Evolutionary conservation across 495 filamentous ascomycete species (phyloP), one percentile per base, ranked within the genome.

Genomic region (Penicillium bovifimosum): DNA sequence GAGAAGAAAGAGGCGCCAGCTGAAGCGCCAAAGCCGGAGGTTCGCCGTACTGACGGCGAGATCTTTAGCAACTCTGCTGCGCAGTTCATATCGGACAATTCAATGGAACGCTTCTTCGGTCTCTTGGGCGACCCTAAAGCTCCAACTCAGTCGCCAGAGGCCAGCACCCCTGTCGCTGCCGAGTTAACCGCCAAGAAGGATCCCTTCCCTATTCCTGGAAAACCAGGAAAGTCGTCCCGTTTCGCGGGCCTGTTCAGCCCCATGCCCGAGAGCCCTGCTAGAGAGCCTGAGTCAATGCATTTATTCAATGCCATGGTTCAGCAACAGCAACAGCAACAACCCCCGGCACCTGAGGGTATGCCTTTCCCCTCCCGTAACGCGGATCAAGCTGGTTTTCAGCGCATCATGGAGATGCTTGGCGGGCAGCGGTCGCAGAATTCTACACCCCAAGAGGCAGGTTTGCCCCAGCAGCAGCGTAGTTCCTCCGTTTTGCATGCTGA

Each of bases 321-420:
- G 18, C 9, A n/a, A 14, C 40, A 35, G 41, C 50, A 36, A 9
- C 47, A 40, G 20, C 29, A 31, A 1, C 41, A 42, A 14, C 16
- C 31, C 4, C 11, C 35, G 8, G 16, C 31, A 10, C 28, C 51
- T 11, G 60, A 49, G 44, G 59, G 62, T 20, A 54, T 55, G 13
- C 56, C 73, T 7, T 54, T 73, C 31, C 74, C 78, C n/a, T 70
- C 74, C 9, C 77, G 77, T 31, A 77, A 77, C 51, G 85, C 87
- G 18, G 92, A 98, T 54, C 91, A 89, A 67, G 84, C 88, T 71
- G 93, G 88, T 1, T 98, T 98, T 65, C 86, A 92, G 53, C 82
- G 85, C 40, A 86, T 98, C 35, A 71, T 98, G 29, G 81, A 87
- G 53, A 95, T 96, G 79, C 81, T 98, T 33, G 81, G 75, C 48